Evolutionary conservation across 2,329 filamentous ascomycete species (phyloP), one percentile per base, ranked within the genome.

Genomic region (Hirsutella minnesotensis): DNA sequence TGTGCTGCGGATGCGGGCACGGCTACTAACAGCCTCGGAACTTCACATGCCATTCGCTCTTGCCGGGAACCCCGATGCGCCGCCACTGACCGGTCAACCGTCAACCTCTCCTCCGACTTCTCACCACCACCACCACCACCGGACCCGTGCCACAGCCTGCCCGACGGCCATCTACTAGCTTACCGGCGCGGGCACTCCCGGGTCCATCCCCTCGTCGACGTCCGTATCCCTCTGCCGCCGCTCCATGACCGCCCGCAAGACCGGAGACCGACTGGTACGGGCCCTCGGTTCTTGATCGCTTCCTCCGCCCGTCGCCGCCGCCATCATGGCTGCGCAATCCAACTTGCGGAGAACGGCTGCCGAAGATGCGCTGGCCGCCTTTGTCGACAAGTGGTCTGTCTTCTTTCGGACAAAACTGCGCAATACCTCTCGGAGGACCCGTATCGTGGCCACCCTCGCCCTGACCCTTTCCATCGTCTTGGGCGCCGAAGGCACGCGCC

Each of bases 281-380:
- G 40, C 33, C 40, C 31, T 24, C 4, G 40, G 40, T 36, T 31
- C 40, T 34, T 22, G 12, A 29, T 27, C 7, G 7, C 24, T 7
- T 27, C 24, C 24, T 27, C 24, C 24, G 24, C 24, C 24, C 24
- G 24, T 20, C 22, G 33, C 27, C 31, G 31, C 27, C 42, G 31
- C 41, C 47, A 47, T 40, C 46, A 95, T 95, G 90, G 86, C 87
- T 48, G 83, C 73, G 49, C 89, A 94, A 68, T 95, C 90, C 44
- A 95, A 84, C 5, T 72, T 95, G 53, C 79, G 79, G 51, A 69
- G 72, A 52, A 73, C 75, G 52, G 72, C 69, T 39, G 73, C 77
- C 52, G 75, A 84, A 61, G 79, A 83, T 62, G 75, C 81, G 55
- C 67, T 88, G 56, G 70, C 77, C 29, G 68, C 70, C 36, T 76